A percentile compares a stretch with the other conserved stretches of the same genome.
phyloP scores from a whole-genome alignment of 2,329 filamentous ascomycete species.

The Teratosphaeriaceae sp. region DNA sequence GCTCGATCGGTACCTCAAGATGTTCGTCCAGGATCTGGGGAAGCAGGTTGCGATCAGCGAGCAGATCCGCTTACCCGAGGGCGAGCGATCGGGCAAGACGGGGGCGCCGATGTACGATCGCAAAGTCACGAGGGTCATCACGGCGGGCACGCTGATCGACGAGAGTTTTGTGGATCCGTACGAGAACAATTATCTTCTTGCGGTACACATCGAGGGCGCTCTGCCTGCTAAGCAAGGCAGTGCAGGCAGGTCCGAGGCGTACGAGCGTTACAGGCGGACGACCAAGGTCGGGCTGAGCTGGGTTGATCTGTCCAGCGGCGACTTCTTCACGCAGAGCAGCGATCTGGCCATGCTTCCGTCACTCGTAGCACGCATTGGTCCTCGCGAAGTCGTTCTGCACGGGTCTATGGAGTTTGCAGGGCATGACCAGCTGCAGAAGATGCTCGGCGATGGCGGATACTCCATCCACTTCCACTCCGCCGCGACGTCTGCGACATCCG shows the following conservation, averaged over 20 bases:
- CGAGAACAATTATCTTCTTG: slow-evolving; percentile 86
- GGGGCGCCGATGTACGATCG: slow-evolving; percentile 81
- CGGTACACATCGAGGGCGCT: slow-evolving; percentile 55
- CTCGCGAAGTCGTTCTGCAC: slow-evolving; percentile 78
- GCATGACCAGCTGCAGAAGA: slow-evolving; percentile 17
- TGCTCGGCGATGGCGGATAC: slow-evolving; percentile 45
- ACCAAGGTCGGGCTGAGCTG: slow-evolving; percentile 70
- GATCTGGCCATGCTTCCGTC: slow-evolving; percentile 68
- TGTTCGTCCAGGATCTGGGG: slow-evolving; percentile 82
- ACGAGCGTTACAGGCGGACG: slow-evolving; percentile 29
- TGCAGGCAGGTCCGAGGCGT: slow-evolving; percentile 15
- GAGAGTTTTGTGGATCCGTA: slow-evolving; percentile 96
- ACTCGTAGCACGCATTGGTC: slow-evolving; percentile 72
- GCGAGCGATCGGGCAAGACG: slow-evolving; percentile 60
- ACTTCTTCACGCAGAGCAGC: slow-evolving; percentile 79
- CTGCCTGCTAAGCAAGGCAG: slow-evolving; percentile 5
- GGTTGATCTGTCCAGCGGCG: slow-evolving; percentile 91
- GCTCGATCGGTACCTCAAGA: slow-evolving; percentile 85
- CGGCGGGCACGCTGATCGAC: slow-evolving; percentile 91
- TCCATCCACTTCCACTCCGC: slow-evolving; percentile 65
- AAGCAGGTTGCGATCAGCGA: slow-evolving; percentile 92
- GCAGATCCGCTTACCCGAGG: slow-evolving; percentile 58
- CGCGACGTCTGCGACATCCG: slow-evolving; percentile 35
- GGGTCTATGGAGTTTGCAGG: slow-evolving; percentile 43
- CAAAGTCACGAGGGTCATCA: slow-evolving; percentile 78